Base-by-base conservation (phyloP, 2,329 filamentous ascomycete genomes). In the Macroventuria anomochaeta region DNA sequence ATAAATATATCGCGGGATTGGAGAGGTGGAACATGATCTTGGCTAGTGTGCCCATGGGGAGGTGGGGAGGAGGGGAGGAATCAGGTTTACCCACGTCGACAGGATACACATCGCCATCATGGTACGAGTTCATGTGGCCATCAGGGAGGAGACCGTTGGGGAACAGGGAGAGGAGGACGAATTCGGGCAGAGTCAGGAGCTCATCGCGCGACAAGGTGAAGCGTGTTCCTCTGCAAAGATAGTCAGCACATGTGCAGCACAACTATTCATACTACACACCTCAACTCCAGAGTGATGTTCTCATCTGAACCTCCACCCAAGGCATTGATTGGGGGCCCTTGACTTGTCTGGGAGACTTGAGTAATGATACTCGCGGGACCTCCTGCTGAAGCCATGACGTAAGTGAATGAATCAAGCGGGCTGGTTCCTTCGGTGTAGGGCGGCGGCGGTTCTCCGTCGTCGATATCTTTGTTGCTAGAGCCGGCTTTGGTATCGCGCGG, bases 311-410 rank as follows among this genome's bases (percentile, higher is more conserved):
- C 88, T 21, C 38, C 47, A 85, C 90, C 91, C 57, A 97, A 82
- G 49, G 91, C 89, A 76, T 95, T 96, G 66, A 97, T 86, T 31
- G 93, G 90, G 68, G 92, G 90, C 18, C 84, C 93, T 63, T 89
- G 89, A 53, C 69, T 70, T 20, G 67, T 63, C 78, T 99, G 95
- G 75, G 96, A 93, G 68, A 99, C 95, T 81, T 99, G 95, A 78
- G 95, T 99, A 80, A 99, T 96, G 74, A 99, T 96, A 85, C 95
- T 97, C 81, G 93, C 89, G 68, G 93, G 90, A 80, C 93, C 93
- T 83, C 93, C 93, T 79, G 93, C 93, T 75, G 92, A 90, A 79
- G 95, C 93, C 95, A 99, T 99, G 75, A 96, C 86, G 85, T 96
- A 99, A 68, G 89, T 88, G 73, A 99, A 99, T 53, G 91, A 91